Evolutionary conservation across 1,284 basidiomycete species (phyloP).

Genomic region (Inonotus obliquus): DNA sequence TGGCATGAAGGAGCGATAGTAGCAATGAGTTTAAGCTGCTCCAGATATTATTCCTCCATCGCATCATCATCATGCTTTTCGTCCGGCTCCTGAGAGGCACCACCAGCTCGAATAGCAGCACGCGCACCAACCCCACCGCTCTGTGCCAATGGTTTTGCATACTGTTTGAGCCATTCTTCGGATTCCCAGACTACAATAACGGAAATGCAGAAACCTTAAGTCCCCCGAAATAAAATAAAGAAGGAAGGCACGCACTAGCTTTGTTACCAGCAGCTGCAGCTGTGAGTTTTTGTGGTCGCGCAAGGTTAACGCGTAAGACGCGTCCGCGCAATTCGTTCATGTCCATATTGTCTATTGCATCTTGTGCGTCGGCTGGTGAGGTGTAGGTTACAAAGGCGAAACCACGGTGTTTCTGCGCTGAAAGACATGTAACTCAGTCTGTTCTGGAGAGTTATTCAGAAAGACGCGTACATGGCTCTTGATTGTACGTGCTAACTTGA

Average conservation of each 20-base stretch:
- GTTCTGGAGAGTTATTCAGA: conserved; percentile 12
- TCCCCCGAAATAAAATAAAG: background rate
- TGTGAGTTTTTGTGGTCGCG: conserved; percentile 64
- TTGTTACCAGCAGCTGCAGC: conserved; percentile 64
- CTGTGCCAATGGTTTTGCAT: conserved; percentile 66
- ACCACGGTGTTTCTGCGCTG: conserved; percentile 74
- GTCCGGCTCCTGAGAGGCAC: conserved; percentile 23
- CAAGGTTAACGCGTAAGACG: conserved; percentile 62
- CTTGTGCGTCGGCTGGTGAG: conserved; percentile 74
- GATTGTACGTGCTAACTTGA: conserved; percentile 52
- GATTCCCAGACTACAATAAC: conserved; percentile 69
- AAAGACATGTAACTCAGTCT: conserved; percentile 20
- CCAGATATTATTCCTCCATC: conserved; percentile 52
- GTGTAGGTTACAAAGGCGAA: conserved; percentile 78
- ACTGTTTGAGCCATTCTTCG: conserved; percentile 74
- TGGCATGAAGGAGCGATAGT: too few species aligned
- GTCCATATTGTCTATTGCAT: conserved; percentile 88
- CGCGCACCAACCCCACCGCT: conserved; percentile 52
- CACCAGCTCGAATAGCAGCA: conserved; percentile 45
- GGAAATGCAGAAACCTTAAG: background rate
- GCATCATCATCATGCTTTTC: conserved; percentile 33
- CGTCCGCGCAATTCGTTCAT: conserved; percentile 71
- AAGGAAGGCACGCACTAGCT: conserved; percentile 52
- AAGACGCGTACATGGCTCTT: conserved; percentile 37
- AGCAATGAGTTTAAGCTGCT: too few species aligned